Evolutionary conservation across 352 stramenopile genomes (phyloP), one percentile per base, ranked within the genome.

Genomic region (Phytophthora pini): DNA sequence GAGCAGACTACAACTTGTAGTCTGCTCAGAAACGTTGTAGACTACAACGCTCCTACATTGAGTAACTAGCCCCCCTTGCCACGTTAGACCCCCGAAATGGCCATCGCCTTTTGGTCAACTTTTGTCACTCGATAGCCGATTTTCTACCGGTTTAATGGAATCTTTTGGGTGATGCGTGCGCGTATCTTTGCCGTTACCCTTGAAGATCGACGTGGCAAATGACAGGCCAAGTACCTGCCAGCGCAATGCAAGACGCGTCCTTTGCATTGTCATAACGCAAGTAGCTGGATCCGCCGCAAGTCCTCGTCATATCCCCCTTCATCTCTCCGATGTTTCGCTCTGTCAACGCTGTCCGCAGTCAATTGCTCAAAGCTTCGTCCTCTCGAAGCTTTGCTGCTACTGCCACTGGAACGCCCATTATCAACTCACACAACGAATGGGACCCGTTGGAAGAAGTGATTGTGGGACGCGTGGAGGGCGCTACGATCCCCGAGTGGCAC

Each of bases 381-480:
- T 55, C 61, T 7, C 43, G 67, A 4, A 27, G 26, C 22, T 68
- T 75, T 52, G 51, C 52, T 32, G 57, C 63, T 10, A 63, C 73
- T 9, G 67, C 72, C 15, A 68, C 68, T 5, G 72, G 61, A 13
- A 88, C 77, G 41, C 83, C 80, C 17, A 83, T 90, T 34, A 86
- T 97, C 53, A 97, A 97, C 78, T 97, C 88, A 34, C 87, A 96
- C 79, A 97, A 94, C 54, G 90, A 97, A 64, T 97, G 88, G 86
- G 90, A 97, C 49, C 88, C 90, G 38, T 76, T 97, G 22, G 90
- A 97, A 68, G 90, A 97, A 59, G 87, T 97, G 44, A 97, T 97
- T 45, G 89, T 97, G n/a, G 90, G 89, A 3, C 76, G 86, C 13
- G 81, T 97, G 24, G 88, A 96, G 15, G 89, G 89, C 56, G 85